Conservation (phyloP, 2,329 filamentous ascomycete genomes). For the Fusarium lyarnte region DNA sequence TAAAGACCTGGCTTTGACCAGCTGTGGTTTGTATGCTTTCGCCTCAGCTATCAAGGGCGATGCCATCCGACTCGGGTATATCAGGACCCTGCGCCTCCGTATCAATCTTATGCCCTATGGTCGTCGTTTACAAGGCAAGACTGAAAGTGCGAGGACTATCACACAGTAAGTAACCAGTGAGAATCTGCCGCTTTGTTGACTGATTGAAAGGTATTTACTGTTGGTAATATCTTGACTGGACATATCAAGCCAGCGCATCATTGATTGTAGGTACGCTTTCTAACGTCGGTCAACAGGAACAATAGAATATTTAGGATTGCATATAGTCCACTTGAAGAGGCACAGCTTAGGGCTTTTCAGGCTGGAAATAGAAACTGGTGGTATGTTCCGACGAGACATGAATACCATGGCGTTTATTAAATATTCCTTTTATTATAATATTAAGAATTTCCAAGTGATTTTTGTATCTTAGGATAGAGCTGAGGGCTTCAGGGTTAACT, state of each 20-base stretch:
- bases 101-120: conserved; percentile 3
- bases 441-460: too few relatives aligned
- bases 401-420: background rate
- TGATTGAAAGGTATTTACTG: background rate
- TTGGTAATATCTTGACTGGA: too few relatives aligned
- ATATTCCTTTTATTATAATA: too few relatives aligned
- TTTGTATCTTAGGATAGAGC: too few relatives aligned
- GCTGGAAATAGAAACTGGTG: accelerated
- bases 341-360: background rate
- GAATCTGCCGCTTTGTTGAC: background rate
- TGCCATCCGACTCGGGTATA: background rate
- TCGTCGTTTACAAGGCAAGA: background rate
- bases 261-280: too few relatives aligned
- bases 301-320: conserved; percentile 12
- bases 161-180: background rate
- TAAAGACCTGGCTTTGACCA: background rate
- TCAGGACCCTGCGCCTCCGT: conserved; percentile 1
- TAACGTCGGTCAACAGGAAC: background rate
- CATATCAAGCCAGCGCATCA: too few relatives aligned
- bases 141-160: conserved; percentile 2
- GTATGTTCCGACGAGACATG: background rate
- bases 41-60: background rate
- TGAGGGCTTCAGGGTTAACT: too few relatives aligned
- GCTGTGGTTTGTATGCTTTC: conserved; percentile 2
- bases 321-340: background rate